Percentiles rank a stretch among this genome's conserved stretches.
Conservation (phyloP, 1,284 basidiomycete species). For the Tilletia indica region DNA sequence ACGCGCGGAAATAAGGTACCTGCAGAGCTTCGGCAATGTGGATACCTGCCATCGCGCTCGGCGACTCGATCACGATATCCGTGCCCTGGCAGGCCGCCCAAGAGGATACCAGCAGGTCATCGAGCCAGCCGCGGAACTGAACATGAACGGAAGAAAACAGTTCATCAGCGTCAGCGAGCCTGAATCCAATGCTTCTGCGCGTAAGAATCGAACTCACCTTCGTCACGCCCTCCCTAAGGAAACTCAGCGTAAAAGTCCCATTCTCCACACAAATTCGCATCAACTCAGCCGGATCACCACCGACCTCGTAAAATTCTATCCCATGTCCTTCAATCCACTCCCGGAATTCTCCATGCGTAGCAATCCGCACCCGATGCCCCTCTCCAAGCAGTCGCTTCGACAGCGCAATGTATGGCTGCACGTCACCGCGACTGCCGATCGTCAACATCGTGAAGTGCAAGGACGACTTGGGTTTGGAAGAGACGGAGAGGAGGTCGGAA, state of each 20-base stretch:
- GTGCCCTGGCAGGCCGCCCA: conserved; percentile 94
- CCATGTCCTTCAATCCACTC: conserved; percentile 88
- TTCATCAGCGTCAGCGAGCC: too few species aligned
- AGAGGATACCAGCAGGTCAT: conserved; percentile 85
- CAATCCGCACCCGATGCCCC: conserved; percentile 79
- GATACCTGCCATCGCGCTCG: conserved; percentile 96
- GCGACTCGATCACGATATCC: conserved; percentile 89
- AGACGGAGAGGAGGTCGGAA: conserved; percentile 28
- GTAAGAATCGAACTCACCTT: conserved; percentile 63
- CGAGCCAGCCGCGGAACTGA: conserved; percentile 93
- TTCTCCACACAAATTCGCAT: conserved; percentile 59
- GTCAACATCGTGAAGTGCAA: conserved; percentile 74
- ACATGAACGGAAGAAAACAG: not conserved
- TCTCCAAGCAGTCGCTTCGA: conserved; percentile 87
- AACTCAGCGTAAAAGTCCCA: conserved; percentile 90
- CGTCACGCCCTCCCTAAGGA: conserved; percentile 81
- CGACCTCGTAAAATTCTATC: conserved; percentile 87
- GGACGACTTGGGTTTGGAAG: conserved; percentile 29
- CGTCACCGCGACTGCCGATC: conserved; percentile 82
- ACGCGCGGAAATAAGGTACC: conserved; percentile 89
- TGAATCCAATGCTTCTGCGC: too few species aligned
- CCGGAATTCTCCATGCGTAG: conserved; percentile 89
- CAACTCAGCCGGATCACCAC: conserved; percentile 93
- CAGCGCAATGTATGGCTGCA: conserved; percentile 82
- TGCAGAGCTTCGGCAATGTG: conserved; percentile 91